A percentile compares a stretch with the other conserved stretches of the same genome.
Evolutionary conservation across 805 yeast species (phyloP).

Genomic region (Metschnikowia koreensis): DNA sequence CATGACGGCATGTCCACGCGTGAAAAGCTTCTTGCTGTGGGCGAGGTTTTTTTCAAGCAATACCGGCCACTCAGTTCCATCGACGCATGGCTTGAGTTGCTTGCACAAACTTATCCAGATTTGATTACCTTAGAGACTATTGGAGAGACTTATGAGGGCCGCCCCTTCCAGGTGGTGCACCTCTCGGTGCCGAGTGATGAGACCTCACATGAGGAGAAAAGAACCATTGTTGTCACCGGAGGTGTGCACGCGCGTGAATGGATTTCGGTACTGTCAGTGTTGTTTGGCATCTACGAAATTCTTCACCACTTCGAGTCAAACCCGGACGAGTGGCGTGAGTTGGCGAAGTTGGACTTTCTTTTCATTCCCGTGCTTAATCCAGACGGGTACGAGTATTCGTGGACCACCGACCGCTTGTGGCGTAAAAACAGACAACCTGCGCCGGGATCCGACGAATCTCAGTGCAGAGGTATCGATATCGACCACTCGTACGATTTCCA

Average conservation of each 20-base stretch:
- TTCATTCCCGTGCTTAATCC: slow-evolving; percentile 86
- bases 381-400: slow-evolving; percentile 84
- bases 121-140: slow-evolving; percentile 61
- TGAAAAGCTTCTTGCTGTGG: slow-evolving; percentile 11
- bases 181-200: slow-evolving; percentile 47
- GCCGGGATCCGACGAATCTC: slow-evolving; percentile 40
- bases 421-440: slow-evolving; percentile 72
- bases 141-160: slow-evolving; percentile 75
- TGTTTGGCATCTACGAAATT: slow-evolving; percentile 48
- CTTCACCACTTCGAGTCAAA: slow-evolving; percentile 29
- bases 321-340: slow-evolving; percentile 42
- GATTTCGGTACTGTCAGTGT: slow-evolving; percentile 71
- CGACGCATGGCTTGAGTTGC: slow-evolving; percentile 65
- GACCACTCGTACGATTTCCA: slow-evolving; percentile 81
- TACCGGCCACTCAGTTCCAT: slow-evolving; percentile 69
- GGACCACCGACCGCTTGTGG: slow-evolving; percentile 84
- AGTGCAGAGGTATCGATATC: slow-evolving; percentile 79
- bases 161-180: slow-evolving; percentile 67
- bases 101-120: slow-evolving; percentile 62
- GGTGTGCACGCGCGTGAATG: slow-evolving; percentile 92
- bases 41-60: slow-evolving; percentile 65
- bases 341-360: slow-evolving; percentile 64
- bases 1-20: slow-evolving; percentile 7
- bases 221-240: slow-evolving; percentile 73
- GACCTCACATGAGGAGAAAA: slow-evolving; percentile 36